phyloP scores from a whole-genome alignment of 2,329 filamentous ascomycete genomes.

The Volutella citrinella region DNA sequence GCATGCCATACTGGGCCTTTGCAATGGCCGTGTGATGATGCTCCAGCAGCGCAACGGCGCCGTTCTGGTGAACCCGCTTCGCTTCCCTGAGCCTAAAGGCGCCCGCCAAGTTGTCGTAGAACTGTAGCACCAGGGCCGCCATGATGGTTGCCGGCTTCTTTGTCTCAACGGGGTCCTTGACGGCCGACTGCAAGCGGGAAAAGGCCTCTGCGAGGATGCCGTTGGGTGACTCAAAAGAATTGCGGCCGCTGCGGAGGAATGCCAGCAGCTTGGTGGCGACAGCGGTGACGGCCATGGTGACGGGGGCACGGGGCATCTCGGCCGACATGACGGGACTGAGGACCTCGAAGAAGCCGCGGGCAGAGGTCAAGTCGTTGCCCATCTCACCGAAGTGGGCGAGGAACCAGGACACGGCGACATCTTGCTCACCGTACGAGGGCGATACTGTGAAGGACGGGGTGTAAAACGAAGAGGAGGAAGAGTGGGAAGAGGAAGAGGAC shows the following conservation, averaged over 20 bases:
- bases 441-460: too few species aligned
- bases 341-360: conserved; percentile 12
- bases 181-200: conserved; percentile 4
- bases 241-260: conserved; percentile 5
- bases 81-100: conserved; percentile 2
- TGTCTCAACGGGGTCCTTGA: conserved; percentile 4
- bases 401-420: conserved; percentile 9
- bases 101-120: conserved; percentile 9
- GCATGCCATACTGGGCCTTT: not conserved
- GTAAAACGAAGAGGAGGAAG: too few species aligned
- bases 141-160: conserved; percentile 5
- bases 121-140: conserved; percentile 9
- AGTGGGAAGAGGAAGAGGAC: too few species aligned
- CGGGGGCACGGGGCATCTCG: conserved; percentile 5
- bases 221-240: too few species aligned
- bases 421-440: too few species aligned
- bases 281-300: conserved; percentile 7
- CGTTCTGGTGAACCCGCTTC: conserved; percentile 5
- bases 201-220: too few species aligned
- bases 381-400: conserved; percentile 5
- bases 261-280: conserved; percentile 5
- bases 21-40: conserved; percentile 1
- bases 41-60: conserved; percentile 7
- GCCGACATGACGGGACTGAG: conserved; percentile 6
- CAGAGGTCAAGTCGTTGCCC: conserved; percentile 5